Percentiles rank a stretch among this genome's conserved stretches.
These are phyloP conservation scores for Rhodotorula mucilaginosa DNA, from an alignment of 1,284 basidiomycete genomes.

Conservation along the genomic window DNA sequence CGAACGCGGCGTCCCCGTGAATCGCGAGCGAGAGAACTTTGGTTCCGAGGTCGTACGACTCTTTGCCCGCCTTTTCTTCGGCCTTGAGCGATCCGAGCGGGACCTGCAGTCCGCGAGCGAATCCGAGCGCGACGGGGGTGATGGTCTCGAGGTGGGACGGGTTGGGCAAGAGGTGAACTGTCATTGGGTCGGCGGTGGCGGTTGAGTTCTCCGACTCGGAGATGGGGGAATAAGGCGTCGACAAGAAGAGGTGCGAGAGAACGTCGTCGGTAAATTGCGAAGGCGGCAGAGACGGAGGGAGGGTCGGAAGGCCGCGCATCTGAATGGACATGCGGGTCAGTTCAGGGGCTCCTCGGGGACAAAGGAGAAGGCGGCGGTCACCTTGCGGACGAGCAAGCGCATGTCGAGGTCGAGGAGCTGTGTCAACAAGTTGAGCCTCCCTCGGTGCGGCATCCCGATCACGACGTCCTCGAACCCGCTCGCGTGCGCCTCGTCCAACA, in stretches of 20 bases:
- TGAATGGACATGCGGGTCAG: neutral
- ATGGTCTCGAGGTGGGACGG: constrained; percentile 86
- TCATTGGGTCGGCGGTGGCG: constrained; percentile 52
- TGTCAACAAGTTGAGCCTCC: constrained; percentile 82
- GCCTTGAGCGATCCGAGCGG: constrained; percentile 17
- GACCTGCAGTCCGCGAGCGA: constrained; percentile 38
- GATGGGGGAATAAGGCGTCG: constrained; percentile 16
- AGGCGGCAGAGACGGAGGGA: constrained; percentile 42
- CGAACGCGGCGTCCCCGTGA: constrained; percentile 85
- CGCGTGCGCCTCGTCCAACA: constrained; percentile 62
- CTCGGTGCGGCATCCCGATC: constrained; percentile 60
- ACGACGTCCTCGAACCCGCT: constrained; percentile 50
- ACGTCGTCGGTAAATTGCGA: constrained; percentile 73
- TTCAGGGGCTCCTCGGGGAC: neutral
- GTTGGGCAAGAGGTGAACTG: constrained; percentile 75
- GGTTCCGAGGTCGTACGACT: constrained; percentile 63
- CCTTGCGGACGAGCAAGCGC: constrained; percentile 71
- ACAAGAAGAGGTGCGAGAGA: constrained; percentile 70
- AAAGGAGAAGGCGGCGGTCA: neutral
- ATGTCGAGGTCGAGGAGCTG: constrained; percentile 67
- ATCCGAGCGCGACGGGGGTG: constrained; percentile 75
- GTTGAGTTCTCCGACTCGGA: neutral
- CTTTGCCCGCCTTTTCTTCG: neutral
- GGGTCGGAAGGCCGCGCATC: constrained; percentile 63
- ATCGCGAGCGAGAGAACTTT: constrained; percentile 81